phyloP scores from a whole-genome alignment of 768 basidiomycete species.

The Dentipellis fragilis region DNA sequence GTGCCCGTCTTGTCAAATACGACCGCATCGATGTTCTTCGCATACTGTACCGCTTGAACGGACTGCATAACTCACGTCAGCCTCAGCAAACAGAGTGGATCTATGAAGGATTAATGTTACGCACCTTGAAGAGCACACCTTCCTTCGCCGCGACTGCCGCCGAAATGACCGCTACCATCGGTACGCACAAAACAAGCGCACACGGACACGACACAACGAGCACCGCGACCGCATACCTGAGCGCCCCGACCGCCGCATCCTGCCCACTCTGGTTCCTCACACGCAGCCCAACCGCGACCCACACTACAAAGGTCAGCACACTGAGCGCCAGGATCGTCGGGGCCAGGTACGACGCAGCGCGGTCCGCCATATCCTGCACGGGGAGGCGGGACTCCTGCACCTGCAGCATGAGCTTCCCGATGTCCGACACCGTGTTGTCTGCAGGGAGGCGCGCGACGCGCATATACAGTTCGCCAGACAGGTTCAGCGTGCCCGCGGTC shows the following conservation, averaged over 20 bases:
- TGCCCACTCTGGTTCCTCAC: slow-evolving; percentile 18
- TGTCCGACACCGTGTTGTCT: slow-evolving; percentile 31
- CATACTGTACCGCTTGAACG: slow-evolving; percentile 4
- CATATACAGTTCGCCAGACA: slow-evolving; percentile 24
- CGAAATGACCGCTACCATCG: slow-evolving; percentile 26
- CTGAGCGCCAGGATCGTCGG: slow-evolving; percentile 36
- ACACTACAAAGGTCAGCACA: slow-evolving; percentile 25
- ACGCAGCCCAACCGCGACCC: slow-evolving; percentile 25
- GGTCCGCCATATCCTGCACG: slow-evolving; percentile 39
- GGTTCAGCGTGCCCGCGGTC: slow-evolving; percentile 30
- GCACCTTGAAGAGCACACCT: slow-evolving; percentile 23
- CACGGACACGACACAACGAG: slow-evolving; percentile 48
- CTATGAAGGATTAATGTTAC: background rate
- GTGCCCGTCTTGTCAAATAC: slow-evolving; percentile 59
- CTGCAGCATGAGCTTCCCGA: slow-evolving; percentile 25
- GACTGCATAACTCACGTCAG: slow-evolving; percentile 1
- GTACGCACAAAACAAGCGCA: slow-evolving; percentile 28
- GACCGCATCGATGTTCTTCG: slow-evolving; percentile 28
- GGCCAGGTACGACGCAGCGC: slow-evolving; percentile 36
- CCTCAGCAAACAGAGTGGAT: background rate
- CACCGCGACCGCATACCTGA: slow-evolving; percentile 42
- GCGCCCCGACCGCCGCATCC: slow-evolving; percentile 23
- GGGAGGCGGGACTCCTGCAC: slow-evolving; percentile 28
- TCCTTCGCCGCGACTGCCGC: slow-evolving; percentile 22
- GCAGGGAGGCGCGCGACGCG: slow-evolving; percentile 25